Evolutionary conservation across 129 eudicot genomes (phyloP).

Genomic region (Flaveria sonorensis): DNA sequence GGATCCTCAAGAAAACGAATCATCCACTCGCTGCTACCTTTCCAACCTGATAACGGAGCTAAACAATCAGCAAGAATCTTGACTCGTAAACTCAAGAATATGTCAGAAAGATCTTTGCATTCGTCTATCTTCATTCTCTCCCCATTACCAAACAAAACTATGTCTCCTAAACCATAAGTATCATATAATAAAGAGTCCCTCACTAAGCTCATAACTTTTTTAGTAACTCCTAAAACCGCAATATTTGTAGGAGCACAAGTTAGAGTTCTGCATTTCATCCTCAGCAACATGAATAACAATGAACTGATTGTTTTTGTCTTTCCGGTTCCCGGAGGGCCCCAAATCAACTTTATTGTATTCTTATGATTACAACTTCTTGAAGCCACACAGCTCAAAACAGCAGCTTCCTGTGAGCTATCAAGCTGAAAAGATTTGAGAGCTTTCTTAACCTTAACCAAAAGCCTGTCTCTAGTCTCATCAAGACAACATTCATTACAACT

Average conservation of each 20-base stretch:
- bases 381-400: constrained; percentile 51
- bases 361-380: constrained; percentile 46
- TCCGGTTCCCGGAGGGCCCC: constrained; percentile 95
- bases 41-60: constrained; percentile 50
- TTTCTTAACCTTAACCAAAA: constrained; percentile 14
- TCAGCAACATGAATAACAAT: constrained; percentile 37
- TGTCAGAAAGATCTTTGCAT: constrained; percentile 45
- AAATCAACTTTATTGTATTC: constrained; percentile 47
- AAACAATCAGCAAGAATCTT: constrained; percentile 35
- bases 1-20: constrained; percentile 60
- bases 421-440: constrained; percentile 33
- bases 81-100: constrained; percentile 49
- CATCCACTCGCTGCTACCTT: constrained; percentile 37
- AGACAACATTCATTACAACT: constrained; percentile 19
- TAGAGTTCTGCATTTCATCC: constrained; percentile 56
- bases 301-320: constrained; percentile 57
- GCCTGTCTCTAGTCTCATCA: neutral
- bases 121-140: constrained; percentile 60
- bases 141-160: constrained; percentile 61
- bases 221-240: constrained; percentile 58
- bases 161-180: constrained; percentile 71
- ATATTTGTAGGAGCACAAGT: constrained; percentile 80
- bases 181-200: constrained; percentile 33
- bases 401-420: constrained; percentile 57
- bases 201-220: constrained; percentile 39